phyloP scores from a whole-genome alignment of 768 basidiomycete species.

The Mycena latifolia region DNA sequence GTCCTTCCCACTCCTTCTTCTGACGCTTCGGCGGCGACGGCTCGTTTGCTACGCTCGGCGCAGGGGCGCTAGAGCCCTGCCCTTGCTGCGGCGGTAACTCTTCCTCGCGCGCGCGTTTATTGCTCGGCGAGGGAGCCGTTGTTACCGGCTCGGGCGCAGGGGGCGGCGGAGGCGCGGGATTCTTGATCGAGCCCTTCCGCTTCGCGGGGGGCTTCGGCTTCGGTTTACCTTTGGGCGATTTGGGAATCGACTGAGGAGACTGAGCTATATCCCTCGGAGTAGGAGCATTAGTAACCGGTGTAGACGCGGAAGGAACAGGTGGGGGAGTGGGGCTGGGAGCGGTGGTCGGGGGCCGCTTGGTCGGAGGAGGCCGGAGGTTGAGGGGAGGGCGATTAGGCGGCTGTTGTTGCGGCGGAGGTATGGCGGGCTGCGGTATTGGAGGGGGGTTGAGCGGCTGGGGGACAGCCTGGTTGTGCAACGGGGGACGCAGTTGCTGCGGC shows the following conservation, averaged over 20 bases:
- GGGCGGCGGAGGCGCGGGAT: conserved; percentile 34
- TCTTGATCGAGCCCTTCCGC: conserved; percentile 48
- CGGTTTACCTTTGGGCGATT: conserved; percentile 76
- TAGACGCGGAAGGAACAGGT: conserved; percentile 55
- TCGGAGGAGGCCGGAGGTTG: conserved; percentile 41
- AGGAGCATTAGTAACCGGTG: conserved; percentile 57
- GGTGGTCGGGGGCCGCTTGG: conserved; percentile 39
- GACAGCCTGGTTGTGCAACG: not conserved
- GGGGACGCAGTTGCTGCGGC: conserved; percentile 13
- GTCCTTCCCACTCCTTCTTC: conserved; percentile 80
- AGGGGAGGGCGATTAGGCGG: conserved; percentile 40
- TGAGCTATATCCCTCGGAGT: conserved; percentile 71
- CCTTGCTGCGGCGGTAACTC: conserved; percentile 51
- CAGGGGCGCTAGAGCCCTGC: conserved; percentile 41
- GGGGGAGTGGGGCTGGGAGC: conserved; percentile 60
- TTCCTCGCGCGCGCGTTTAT: conserved; percentile 68
- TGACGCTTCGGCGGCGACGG: conserved; percentile 79
- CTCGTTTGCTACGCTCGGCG: conserved; percentile 52
- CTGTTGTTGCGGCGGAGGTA: conserved; percentile 12
- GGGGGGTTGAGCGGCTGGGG: conserved; percentile 16
- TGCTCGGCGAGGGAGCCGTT: conserved; percentile 40
- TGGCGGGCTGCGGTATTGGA: conserved; percentile 19
- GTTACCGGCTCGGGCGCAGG: conserved; percentile 25
- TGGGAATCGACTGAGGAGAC: conserved; percentile 72
- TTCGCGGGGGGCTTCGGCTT: conserved; percentile 59